Evolutionary conservation across 148 eudicot genomes (phyloP), one percentile per base, ranked within the genome.

Genomic region (Camellia lanceoleosa): DNA sequence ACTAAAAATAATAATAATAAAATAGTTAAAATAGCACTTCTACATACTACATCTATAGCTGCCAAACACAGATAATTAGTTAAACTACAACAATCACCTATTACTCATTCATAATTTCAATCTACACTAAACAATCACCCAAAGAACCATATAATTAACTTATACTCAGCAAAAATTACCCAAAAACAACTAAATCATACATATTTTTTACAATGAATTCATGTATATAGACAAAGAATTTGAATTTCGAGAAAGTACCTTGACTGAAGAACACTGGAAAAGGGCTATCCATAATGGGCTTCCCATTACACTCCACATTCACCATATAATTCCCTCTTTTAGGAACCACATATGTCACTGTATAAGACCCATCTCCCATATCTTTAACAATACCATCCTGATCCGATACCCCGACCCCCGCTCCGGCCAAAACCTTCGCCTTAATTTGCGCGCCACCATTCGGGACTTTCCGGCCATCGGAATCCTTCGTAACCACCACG

Each of bases 291-390:
- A 87, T 89, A 41, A 93, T 91, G 18, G 97, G 79, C 84, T 81
- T 91, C 76, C 97, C 97, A 83, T 92, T 90, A 74, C 99, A 96
- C 86, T 93, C 92, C 73, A 96, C 93, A 83, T 84, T 83, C 73
- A 96, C 93, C 99, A 96, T 93, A 80, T 96, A 96, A 87, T 92
- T 92, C 23, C 99, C 99, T 84, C 95, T 89, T 83, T 93, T 96
- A 0, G 97, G 90, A 18, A 96, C 99, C 61, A 92, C 97, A 83
- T 96, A 96, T 5, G 93, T 96, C 19, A 90, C 94, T 2, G 91
- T 79, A 75, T 96, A 96, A 0, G 97, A 89, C 84, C 99, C 99
- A 80, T 96, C 99, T 16, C 88, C 98, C 86, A 87, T 90, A 79
- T 96, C 98, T 86, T 93, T 96, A 70, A 96, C 99, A 59, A 89